These are phyloP conservation scores for Trichosporon coremiiforme DNA, from an alignment of 1,284 basidiomycete genomes.

Conservation along the genomic window DNA sequence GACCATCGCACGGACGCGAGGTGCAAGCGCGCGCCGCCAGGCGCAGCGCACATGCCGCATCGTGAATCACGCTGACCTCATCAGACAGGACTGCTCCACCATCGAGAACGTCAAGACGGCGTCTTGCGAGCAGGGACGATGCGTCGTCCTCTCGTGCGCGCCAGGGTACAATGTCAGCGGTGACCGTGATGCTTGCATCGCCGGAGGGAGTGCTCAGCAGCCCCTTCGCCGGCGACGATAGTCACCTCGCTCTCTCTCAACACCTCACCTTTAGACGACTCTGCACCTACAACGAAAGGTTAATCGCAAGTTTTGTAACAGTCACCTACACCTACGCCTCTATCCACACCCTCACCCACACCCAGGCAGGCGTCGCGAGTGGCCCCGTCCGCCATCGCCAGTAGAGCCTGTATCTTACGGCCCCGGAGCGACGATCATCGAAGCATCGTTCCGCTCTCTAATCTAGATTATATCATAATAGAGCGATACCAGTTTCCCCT, in stretches of 20 bases:
- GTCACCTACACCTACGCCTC: not conserved
- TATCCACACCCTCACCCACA: not conserved
- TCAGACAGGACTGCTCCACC: slow-evolving; percentile 56
- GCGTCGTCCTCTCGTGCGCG: slow-evolving; percentile 52
- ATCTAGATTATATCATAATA: slow-evolving; percentile 14
- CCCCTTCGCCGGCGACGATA: slow-evolving; percentile 15
- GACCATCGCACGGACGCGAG: not conserved
- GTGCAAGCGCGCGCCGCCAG: not conserved
- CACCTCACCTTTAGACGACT: not conserved
- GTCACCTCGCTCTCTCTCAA: not conserved
- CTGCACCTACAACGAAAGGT: not conserved
- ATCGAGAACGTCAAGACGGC: slow-evolving; percentile 53
- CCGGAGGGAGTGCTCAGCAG: slow-evolving; percentile 16
- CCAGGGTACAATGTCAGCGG: slow-evolving; percentile 52
- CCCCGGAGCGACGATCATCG: slow-evolving; percentile 12
- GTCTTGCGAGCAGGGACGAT: slow-evolving; percentile 50
- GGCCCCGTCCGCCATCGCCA: not conserved
- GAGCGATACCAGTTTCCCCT: not conserved
- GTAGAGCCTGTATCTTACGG: not conserved
- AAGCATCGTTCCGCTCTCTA: not conserved
- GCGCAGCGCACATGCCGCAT: not conserved
- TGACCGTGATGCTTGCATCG: slow-evolving; percentile 46
- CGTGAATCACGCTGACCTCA: slow-evolving; percentile 8
- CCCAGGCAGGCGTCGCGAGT: not conserved
- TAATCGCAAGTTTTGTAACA: slow-evolving; percentile 4